Evolutionary conservation across 2,329 filamentous ascomycete species (phyloP), one percentile per base, ranked within the genome.

Genomic region (Chrysosporium keratinophilum): DNA sequence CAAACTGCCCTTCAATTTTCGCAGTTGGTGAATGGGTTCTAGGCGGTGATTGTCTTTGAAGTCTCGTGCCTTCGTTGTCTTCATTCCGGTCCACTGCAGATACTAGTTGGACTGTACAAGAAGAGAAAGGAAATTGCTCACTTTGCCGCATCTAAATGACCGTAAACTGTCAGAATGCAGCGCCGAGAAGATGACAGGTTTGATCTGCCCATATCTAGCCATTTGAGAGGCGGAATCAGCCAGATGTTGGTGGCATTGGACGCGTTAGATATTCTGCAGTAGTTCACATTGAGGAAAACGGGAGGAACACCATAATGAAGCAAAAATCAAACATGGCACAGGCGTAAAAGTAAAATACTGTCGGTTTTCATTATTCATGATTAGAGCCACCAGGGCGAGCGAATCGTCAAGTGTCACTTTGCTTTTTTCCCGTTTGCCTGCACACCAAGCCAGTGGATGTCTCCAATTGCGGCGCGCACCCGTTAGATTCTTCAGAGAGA

Each of bases 41-140:
- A 28, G 31, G 49, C 40, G 49, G 49, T 52, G 49, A 47, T 34
- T 10, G 31, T 15, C 31, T n/a, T 35, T 39, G 2, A 20, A 43
- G 37, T 35, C 35, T 10, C 23, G 17, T 23, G 28, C 19, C 31
- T 37, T 3, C 19, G 10, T 33, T 33, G 28, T 20, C 19, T 37
- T 37, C 4, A 37, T 20, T 37, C 14, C 49, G 49, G 49, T 47
- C 20, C 44, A 35, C 44, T 17, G 44, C 44, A 47, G 44, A 20
- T 17, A 17, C 14, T 35, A 33, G n/a, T 34, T 15, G 17, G 14
- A 14, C 2, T 20, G 44, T 33, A 34, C 44, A 23, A 14, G 41
- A 44, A 19, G 35, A 5, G 35, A 37, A 37, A 12, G 35, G 35
- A 37, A 37, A 37, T 37, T 37, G 10, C 11, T n/a, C 10, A 12